Evolutionary conservation across 2,329 filamentous ascomycete species (phyloP), one percentile per base, ranked within the genome.

Genomic region (Neoascochyta sp.): DNA sequence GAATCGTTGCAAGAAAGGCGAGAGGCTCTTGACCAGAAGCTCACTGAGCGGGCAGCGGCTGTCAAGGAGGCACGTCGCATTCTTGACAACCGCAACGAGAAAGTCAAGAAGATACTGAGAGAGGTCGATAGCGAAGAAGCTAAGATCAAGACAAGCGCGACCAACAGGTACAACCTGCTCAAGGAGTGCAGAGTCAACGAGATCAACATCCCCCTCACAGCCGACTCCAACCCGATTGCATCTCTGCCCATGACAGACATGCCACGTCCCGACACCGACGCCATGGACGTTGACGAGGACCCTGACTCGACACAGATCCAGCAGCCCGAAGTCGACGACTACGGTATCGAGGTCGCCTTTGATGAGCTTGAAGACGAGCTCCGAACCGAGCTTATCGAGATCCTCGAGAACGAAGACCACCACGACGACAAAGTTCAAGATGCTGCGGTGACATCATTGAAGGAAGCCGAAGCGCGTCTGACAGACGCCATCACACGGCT

Each of bases 171-270:
- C 57, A 81, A 81, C 24, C 69, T 94, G 25, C 75, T 98, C 29
- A 80, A 88, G 54, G 80, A 86, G 41, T 96, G 90, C 70, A 90
- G 93, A 58, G 79, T 98, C 25, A 90, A 96, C 58, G 89, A 95
- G 55, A 86, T 96, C 46, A 80, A 83, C 41, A 75, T 98, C 36
- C 92, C 92, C 2, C 73, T 98, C 13, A 68, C 74, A 2, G 69
- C 80, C 34, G 81, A 81, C 14, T 95, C 87, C 3, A 70, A 69
- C 18, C 67, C 70, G 5, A 71, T 98, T 14, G 87, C 94, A 50
- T 78, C 82, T 42, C 73, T 98, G 29, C 92, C 92, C 3, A 87
- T 93, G 50, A 86, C 93, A 55, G 88, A 95, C 47, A 76, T 81
- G 40, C 80, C 82, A 36, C 56, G 56, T 9, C 62, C 78, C 32